These are phyloP conservation scores for Alternaria arborescens DNA, from an alignment of 2,329 filamentous ascomycete species.

Conservation along the genomic window DNA sequence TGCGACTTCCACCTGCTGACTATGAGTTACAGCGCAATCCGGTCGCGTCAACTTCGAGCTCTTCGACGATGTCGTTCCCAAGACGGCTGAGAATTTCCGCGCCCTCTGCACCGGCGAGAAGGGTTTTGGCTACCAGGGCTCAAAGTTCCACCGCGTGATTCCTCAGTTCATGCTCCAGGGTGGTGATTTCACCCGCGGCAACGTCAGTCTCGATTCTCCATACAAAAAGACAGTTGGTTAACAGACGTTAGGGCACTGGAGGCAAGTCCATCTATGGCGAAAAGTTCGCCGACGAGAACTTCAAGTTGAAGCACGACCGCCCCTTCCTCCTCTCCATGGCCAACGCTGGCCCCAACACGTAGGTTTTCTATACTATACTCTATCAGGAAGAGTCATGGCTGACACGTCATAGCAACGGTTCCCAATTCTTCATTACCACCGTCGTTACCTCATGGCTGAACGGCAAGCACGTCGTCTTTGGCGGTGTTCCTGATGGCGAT, in stretches of 20 bases:
- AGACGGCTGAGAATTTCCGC: conserved; percentile 86
- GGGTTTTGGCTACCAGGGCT: conserved; percentile 83
- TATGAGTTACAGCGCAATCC: conserved; percentile 65
- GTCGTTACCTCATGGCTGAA: conserved; percentile 75
- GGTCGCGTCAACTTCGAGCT: conserved; percentile 91
- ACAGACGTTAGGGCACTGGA: conserved; percentile 74
- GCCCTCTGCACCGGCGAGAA: conserved; percentile 82
- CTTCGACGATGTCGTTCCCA: conserved; percentile 85
- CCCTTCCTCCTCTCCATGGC: conserved; percentile 92
- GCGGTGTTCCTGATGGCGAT: conserved; percentile 69
- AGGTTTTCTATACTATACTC: conserved; percentile 41
- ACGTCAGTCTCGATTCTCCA: conserved; percentile 67
- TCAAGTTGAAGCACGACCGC: conserved; percentile 74
- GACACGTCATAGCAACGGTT: conserved; percentile 66
- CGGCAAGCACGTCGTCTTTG: conserved; percentile 85
- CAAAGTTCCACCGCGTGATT: conserved; percentile 92
- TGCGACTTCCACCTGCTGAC: conserved; percentile 21
- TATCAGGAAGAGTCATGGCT: conserved; percentile 9
- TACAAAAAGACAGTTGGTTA: conserved; percentile 22
- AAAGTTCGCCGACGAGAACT: conserved; percentile 96
- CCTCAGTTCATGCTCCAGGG: conserved; percentile 95
- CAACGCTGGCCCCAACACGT: conserved; percentile 94
- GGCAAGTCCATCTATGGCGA: conserved; percentile 95
- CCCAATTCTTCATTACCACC: conserved; percentile 78
- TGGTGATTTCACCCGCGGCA: conserved; percentile 92